Base-by-base conservation (phyloP, 75 land plant species). In the Pinus tabuliformis region DNA sequence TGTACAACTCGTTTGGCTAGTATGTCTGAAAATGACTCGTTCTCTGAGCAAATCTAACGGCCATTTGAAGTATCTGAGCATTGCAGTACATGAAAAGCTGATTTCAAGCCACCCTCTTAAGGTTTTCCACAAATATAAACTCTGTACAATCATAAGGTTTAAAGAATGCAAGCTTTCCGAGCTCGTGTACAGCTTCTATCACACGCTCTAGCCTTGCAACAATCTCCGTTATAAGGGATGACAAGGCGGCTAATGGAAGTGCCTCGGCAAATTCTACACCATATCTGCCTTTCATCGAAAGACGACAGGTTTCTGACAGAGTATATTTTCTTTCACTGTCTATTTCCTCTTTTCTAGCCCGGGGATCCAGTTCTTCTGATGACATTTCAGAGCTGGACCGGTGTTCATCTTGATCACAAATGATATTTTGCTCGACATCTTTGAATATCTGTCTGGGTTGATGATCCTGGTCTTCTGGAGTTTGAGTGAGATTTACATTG, bases 161-260 rank as follows among this genome's bases (percentile, higher is more conserved):
- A 72, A 86, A 91, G 17, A 74, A 30, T 24, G 87, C 89, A 30
- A 78, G 61, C 7, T 75, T 73, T 61, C 78, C 87, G 14, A 89
- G 85, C 18, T 84, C 83, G 64, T 86, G 83, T 8, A 89, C 83
- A 36, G 82, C 81, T 42, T 89, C 84, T 6, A 77, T 81, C 12
- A 89, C 26, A 65, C 56, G 72, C 78, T 87, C 86, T 15, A 86
- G 77, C 33, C 79, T 79, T 5, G 75, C 84, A 3, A 81, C 75
- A 16, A 86, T 78, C 60, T 84, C 82, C 52, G 80, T 75, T 64
- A 89, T 30, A 52, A 72, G 37, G 63, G 78, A 82, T 21, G 76
- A 66, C 57, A 89, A 77, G 49, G 70, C 59, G 6, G 81, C 42
- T 16, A 76, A 17, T 33, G 73, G 78, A 39, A 78, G 39, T 37